Percentiles rank a stretch among this genome's conserved stretches.
Evolutionary conservation across 2,329 filamentous ascomycete genomes (phyloP).

Genomic region (Fusarium nodosum): DNA sequence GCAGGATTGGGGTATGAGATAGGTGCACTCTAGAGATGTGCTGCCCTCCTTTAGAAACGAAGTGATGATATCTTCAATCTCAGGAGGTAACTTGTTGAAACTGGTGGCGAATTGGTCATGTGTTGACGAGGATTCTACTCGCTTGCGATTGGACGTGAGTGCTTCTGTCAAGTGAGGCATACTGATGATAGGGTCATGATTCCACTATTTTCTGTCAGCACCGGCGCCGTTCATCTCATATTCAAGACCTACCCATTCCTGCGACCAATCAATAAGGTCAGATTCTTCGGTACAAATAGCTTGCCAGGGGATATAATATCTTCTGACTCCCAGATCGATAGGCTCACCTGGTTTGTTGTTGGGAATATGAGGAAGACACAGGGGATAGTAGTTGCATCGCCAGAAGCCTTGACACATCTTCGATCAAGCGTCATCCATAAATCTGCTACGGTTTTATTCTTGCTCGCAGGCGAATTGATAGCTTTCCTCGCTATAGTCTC

Average conservation of each 20-base stretch:
- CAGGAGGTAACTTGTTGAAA: not conserved
- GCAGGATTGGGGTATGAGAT: not conserved
- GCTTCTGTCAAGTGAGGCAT: not conserved
- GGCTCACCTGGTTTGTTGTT: not conserved
- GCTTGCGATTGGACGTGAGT: constrained; percentile 1
- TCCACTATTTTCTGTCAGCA: not conserved
- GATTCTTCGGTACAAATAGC: not conserved
- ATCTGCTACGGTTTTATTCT: not conserved
- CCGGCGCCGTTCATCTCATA: no score
- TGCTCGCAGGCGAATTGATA: not conserved
- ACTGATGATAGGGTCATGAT: not conserved
- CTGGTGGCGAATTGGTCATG: not conserved
- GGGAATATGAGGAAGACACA: not conserved
- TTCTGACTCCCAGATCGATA: not conserved
- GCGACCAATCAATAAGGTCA: not conserved
- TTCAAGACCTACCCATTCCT: not conserved
- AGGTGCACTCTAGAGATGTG: not conserved
- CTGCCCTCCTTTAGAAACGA: not conserved
- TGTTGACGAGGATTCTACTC: not conserved
- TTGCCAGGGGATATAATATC: not conserved
- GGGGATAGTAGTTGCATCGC: accelerated
- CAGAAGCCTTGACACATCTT: not conserved
- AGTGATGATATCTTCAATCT: not conserved
- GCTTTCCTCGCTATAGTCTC: not conserved
- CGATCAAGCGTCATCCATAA: constrained; percentile 3